Base-by-base conservation (phyloP, 805 yeast species). In the Tetrapisispora fleetii region DNA sequence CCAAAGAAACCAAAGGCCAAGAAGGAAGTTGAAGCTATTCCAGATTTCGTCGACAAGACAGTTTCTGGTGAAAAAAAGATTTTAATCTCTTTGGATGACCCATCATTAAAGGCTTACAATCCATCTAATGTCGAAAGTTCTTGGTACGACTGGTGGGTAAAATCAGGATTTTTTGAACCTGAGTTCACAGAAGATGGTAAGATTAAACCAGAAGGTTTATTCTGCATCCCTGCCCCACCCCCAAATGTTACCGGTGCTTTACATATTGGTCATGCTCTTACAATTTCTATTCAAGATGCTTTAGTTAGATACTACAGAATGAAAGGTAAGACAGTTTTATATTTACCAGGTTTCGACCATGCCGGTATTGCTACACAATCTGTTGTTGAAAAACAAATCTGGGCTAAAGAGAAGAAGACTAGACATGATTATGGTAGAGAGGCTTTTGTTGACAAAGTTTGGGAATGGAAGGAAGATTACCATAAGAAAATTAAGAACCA, bases 341-440 rank as follows among this genome's bases (percentile, higher is more conserved):
- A 84, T 70, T 67, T 93, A 50, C 98, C 98, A 44, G 99, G 99
- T 43, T 93, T 93, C 63, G 99, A 93, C 70, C 99, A 93, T 65
- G 99, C 99, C 36, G 99, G 99, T 77, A 93, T 93, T 68, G 95
- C 96, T 40, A 93, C 99, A 11, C 99, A 93, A 70, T 85, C 96
- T 17, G 98, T 93, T 56, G 98, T 93, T 54, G 99, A 93, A 72
- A 93, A 93, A 71, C 90, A 83, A 74, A 68, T 93, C 37, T 88
- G 95, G 95, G 85, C 88, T 48, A 79, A 79, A 56, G 87, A 87
- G 62, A 78, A 82, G 70, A 77, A 83, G 65, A 89, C 98, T 46
- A 85, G 98, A 72, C 96, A 93, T 67, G 98, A 93, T 64, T 80
- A 79, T 53, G 96, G 96, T 53, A 86, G 99, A 71, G 97, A 91